Evolutionary conservation across 768 basidiomycete species (phyloP), one percentile per base, ranked within the genome.

Genomic region (Suillus cothurnatus): DNA sequence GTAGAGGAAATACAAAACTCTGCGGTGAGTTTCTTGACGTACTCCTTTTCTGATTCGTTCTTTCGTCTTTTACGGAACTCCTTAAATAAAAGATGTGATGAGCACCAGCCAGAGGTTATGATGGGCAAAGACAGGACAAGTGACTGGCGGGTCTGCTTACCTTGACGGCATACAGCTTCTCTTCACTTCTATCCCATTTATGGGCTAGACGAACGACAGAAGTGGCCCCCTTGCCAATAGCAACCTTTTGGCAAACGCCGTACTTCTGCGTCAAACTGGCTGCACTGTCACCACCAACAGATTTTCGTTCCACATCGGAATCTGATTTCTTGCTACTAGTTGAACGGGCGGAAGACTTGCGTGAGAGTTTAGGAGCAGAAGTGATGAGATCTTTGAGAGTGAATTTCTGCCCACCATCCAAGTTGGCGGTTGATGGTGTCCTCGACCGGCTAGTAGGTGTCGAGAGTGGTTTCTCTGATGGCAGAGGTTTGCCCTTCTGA

Each of bases 1-100:
- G 96, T 97, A 43, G 96, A 97, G 52, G 94, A 96, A 68, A 99
- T 99, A 79, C 96, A 99, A 79, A 98, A 99, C 76, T 99, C 97
- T 31, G 97, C 95, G 7, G 97, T 99, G 71, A 99, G 91, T 79
- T 99, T 99, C 88, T 99, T 99, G 81, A 99, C 90, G 73, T 99
- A 99, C 81, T 99, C 97, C 78, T 97, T 97, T 79, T 99, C 97
- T 6, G 95, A 89, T 81, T 99, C 97, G 73, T 97, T 97, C 86
- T 96, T 97, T 71, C 97, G 88, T 68, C 97, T 88, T 78, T 97
- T 98, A 61, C 97, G 91, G 84, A 99, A 99, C 80, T 99, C 97
- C 95, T 97, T 67, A 26, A 67, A 52, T 36, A 62, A 32, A 28
- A n/a, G 61, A 15, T 14, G 61, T 8, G 45, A 56, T 11, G 31